These are phyloP conservation scores for Rutidosis leptorrhynchoides DNA, from an alignment of 129 eudicot genomes.

Conservation along the genomic window DNA sequence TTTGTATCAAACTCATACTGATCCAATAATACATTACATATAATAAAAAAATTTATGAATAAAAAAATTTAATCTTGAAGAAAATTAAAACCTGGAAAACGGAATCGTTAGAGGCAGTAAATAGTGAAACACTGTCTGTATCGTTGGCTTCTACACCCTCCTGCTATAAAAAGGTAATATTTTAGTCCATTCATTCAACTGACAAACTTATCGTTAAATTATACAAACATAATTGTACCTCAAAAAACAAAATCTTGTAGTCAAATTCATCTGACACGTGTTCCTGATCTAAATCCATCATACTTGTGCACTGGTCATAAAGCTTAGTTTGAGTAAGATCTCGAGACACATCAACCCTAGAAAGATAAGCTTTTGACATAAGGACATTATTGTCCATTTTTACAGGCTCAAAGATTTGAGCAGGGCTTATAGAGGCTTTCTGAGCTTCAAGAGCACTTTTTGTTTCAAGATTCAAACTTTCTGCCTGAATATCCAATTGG, in stretches of 20 bases:
- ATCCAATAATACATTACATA: background rate
- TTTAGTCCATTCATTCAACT: background rate
- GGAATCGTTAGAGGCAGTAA: slow-evolving; percentile 48
- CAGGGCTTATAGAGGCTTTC: slow-evolving; percentile 35
- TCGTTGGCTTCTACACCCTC: slow-evolving; percentile 39
- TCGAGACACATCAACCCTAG: slow-evolving; percentile 72
- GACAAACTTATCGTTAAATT: background rate
- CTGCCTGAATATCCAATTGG: slow-evolving; percentile 36
- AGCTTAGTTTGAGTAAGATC: slow-evolving; percentile 72
- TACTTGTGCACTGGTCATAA: slow-evolving; percentile 49
- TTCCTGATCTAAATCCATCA: slow-evolving; percentile 42
- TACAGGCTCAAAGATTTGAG: slow-evolving; percentile 27
- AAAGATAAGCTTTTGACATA: slow-evolving; percentile 50
- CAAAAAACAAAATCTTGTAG: slow-evolving; percentile 48
- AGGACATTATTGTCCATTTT: slow-evolving; percentile 37
- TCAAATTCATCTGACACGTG: slow-evolving; percentile 38
- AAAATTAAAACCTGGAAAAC: slow-evolving; percentile 67
- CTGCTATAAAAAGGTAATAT: slow-evolving; percentile 25
- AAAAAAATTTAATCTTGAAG: background rate
- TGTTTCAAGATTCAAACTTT: slow-evolving; percentile 34
- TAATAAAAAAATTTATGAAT: background rate
- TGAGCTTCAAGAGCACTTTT: slow-evolving; percentile 29
- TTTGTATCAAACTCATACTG: background rate
- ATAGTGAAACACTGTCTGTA: slow-evolving; percentile 31
- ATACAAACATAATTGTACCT: slow-evolving; percentile 43